These are phyloP conservation scores for Aspergillus taichungensis DNA, from an alignment of 495 filamentous ascomycete species.

Conservation along the genomic window DNA sequence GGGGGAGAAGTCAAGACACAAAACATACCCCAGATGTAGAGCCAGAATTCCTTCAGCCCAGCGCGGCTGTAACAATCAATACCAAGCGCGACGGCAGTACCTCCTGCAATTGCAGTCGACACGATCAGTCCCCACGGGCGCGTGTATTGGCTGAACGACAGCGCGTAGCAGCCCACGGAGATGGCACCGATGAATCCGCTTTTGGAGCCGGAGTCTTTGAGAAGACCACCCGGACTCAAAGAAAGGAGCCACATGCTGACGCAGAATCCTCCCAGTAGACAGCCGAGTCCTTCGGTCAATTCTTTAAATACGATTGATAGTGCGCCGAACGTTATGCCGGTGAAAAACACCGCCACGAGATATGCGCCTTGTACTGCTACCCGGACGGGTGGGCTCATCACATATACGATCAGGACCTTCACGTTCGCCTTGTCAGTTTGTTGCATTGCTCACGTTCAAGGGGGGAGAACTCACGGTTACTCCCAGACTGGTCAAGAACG, in stretches of 20 bases:
- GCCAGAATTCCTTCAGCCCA: constrained; percentile 91
- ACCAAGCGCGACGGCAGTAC: constrained; percentile 68
- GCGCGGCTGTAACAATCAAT: constrained; percentile 88
- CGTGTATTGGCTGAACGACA: constrained; percentile 75
- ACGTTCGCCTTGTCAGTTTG: constrained; percentile 5
- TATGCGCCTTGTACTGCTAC: constrained; percentile 80
- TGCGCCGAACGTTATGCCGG: constrained; percentile 69
- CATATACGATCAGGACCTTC: constrained; percentile 75
- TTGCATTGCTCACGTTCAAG: neutral
- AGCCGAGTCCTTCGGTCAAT: constrained; percentile 78
- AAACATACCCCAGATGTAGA: constrained; percentile 75
- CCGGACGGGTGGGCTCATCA: constrained; percentile 73
- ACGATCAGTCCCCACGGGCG: constrained; percentile 67
- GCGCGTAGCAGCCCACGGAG: constrained; percentile 52
- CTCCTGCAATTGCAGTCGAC: constrained; percentile 70
- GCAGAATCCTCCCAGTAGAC: constrained; percentile 80
- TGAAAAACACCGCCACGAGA: constrained; percentile 68
- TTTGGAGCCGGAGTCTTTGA: constrained; percentile 51
- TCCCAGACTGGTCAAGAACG: constrained; percentile 61
- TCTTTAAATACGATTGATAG: constrained; percentile 74
- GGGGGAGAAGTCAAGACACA: neutral
- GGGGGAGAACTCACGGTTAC: constrained; percentile 47
- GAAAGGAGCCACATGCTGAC: constrained; percentile 86
- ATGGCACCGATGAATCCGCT: constrained; percentile 69
- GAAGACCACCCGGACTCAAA: constrained; percentile 66